Base-by-base conservation (phyloP, 2,329 filamentous ascomycete genomes). In the Tolypocladium inflatum region DNA sequence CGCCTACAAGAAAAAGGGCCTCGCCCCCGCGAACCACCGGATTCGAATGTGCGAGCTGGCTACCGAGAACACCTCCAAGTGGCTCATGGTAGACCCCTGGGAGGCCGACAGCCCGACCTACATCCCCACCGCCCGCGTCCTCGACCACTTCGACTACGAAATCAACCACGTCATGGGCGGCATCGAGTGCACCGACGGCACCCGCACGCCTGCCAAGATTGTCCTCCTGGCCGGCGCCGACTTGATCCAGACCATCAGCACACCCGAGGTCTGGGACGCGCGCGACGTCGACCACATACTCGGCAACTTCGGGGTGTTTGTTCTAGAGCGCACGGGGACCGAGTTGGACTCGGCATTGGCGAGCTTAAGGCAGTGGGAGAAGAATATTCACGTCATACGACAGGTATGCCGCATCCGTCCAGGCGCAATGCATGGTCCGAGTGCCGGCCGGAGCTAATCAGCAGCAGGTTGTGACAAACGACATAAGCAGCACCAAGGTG, bases 91-190 rank as follows among this genome's bases (percentile, higher is more conserved):
- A 52, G 91, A 96, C 70, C 85, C 89, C 0, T 95, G 89, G 87
- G 92, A 96, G 78, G 89, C 90, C 41, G 88, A 66, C 86, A 95
- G 74, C 83, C 87, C 67, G 81, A 89, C 63, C 8, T 97, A 96
- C 70, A 87, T 91, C 61, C 91, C 91, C 19, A 97, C 93, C 1
- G 93, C 92, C 43, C 83, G 88, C 65, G 92, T 96, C 45, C 79
- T 97, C 54, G 91, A 96, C 68, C 93, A 97, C 73, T 94, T 97
- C 66, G 86, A 95, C 64, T 77, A 93, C 68, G 91, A 97, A 71
- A 90, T 97, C 70, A 96, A 97, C 70, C 68, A 73, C 55, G 81
- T 83, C 30, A 82, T 90, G 51, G 92, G 92, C 8, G 92, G 92
- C 11, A 83, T 94, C 37, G 81, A 89, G 66, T 83, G 81, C 53